These are phyloP conservation scores for Pseudofabraea citricarpa DNA, from an alignment of 2,329 filamentous ascomycete species.

Conservation along the genomic window DNA sequence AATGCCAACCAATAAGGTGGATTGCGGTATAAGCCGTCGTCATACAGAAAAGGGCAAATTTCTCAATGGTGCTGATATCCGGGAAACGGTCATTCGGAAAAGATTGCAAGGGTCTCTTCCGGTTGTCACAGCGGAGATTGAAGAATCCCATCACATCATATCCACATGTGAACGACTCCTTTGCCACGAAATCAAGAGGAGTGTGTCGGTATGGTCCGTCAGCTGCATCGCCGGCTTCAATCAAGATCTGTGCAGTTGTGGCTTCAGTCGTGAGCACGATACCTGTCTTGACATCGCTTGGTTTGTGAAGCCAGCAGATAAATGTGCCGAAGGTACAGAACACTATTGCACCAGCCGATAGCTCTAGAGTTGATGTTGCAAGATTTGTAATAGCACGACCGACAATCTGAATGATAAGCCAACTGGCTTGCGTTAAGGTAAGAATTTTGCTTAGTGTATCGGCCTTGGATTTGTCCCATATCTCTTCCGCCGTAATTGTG, in stretches of 20 bases:
- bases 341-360: conserved; percentile 18
- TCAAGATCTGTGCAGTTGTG: conserved; percentile 14
- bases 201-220: conserved; percentile 23
- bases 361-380: conserved; percentile 14
- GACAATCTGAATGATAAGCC: conserved; percentile 15
- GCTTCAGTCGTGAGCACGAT: conserved; percentile 5
- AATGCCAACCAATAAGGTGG: too few relatives aligned
- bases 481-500: conserved; percentile 16
- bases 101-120: too few relatives aligned
- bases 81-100: too few relatives aligned
- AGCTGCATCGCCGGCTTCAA: conserved; percentile 7
- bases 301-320: conserved; percentile 20
- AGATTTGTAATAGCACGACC: conserved; percentile 11
- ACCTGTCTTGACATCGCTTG: conserved; percentile 10
- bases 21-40: too few relatives aligned
- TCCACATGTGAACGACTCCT: too few relatives aligned
- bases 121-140: too few relatives aligned
- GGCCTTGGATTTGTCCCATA: conserved; percentile 27
- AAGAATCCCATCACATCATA: too few relatives aligned
- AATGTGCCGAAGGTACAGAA: conserved; percentile 10
- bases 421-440: conserved; percentile 22
- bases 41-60: too few relatives aligned
- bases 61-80: too few relatives aligned
- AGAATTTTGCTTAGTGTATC: too few relatives aligned
- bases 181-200: conserved; percentile 31